Evolutionary conservation across 2,329 filamentous ascomycete genomes (phyloP), one percentile per base, ranked within the genome.

Genomic region (Penicillium sp.): DNA sequence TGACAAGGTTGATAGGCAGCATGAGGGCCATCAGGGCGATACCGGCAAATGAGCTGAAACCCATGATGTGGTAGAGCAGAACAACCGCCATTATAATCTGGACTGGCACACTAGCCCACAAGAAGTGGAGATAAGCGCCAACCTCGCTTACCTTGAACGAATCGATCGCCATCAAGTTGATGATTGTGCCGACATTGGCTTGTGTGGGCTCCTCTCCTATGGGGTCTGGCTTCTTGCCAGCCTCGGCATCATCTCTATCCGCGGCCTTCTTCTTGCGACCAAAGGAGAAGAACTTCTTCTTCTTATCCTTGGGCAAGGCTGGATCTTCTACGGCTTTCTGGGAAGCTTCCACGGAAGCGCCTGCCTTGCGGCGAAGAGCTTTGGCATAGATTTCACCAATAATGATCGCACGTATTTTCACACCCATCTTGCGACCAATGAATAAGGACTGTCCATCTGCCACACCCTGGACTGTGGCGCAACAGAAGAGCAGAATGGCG

Each of bases 81-180:
- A 84, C 78, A 58, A 97, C 81, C 5, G 91, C 90, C 43, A 97
- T 84, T 43, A 89, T 77, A 37, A 99, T 83, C 75, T 97, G 92
- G 0, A 94, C 89, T 0, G 94, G 94, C 1, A 93, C 92, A 58
- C 89, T 87, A 0, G 92, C 93, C 80, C 93, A 89, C n/a, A 99
- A 80, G 74, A 96, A 99, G 75, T 99, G 94, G 31, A 99, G 79
- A 71, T 99, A 99, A 0, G 93, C 89, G 36, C 91, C 94, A 56
- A 96, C 88, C 71, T 99, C 94, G 59, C 90, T 89, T 53, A 99
- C 91, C 77, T 99, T 99, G 84, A 97, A 97, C 45, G 93, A 97
- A 78, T 99, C 95, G 38, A 99, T 95, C 11, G 94, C 95, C 94
- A 99, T 99, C 62, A 99, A 80, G 73, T 97, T 99, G 78, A 99